Base-by-base conservation (phyloP, 495 filamentous ascomycete species). In the Penicillium psychrofluorescens region DNA sequence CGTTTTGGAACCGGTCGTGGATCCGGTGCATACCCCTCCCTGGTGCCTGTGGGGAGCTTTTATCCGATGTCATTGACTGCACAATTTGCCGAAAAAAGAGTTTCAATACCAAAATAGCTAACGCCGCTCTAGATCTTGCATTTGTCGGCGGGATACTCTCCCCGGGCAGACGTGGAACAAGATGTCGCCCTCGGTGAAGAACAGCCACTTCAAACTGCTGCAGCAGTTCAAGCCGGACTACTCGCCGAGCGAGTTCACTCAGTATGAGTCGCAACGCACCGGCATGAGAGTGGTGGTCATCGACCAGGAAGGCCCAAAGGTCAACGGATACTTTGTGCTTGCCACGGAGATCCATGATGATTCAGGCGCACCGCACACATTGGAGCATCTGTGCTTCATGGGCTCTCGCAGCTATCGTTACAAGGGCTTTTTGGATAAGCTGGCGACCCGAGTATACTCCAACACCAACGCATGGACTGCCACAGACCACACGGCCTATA, bases 311-410 rank as follows among this genome's bases (percentile, higher is more conserved):
- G 90, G 92, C 5, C 92, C 92, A 8, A 99, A 95, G 61, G 78
- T 98, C 40, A 81, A 88, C 46, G 94, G 92, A 10, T 95, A 90
- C 62, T 97, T 99, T 64, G 79, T 91, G 35, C 76, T 99, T 36
- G 92, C 94, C 27, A 99, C 94, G 8, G 92, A 99, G 63, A 95
- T 99, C 52, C 84, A 92, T 49, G 92, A 97, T 64, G 89, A 97
- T 58, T 95, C 91, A 7, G 92, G 92, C 12, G 83, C 92, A 7
- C 92, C 92, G 3, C 92, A 97, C 60, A 99, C 92, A 1, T 71
- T 99, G 27, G 92, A 99, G 71, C 92, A 99, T 71, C 70, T 99
- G 9, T 79, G 88, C 53, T 99, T 99, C 62, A 97, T 97, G 92
- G 92, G 92, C 8, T 97, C 92, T 22, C 90, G 87, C 60, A 90